Conservation (phyloP, 345 rosid species). For the Populus simonii region DNA sequence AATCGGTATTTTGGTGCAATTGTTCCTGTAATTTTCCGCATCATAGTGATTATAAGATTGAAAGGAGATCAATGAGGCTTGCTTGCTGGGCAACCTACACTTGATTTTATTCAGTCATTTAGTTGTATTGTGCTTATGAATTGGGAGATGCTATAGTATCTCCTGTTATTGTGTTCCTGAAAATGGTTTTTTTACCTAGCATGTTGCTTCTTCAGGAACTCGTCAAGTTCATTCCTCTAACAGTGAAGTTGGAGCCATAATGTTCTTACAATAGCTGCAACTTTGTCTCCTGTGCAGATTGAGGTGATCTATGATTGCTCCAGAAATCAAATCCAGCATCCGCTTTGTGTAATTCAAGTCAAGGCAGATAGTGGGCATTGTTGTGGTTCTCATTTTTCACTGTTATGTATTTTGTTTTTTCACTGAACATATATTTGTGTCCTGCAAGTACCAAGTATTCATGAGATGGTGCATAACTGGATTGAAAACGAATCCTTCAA, state of each 20-base stretch:
- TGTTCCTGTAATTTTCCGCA: not conserved
- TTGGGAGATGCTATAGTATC: not conserved
- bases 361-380: slow-evolving; percentile 14
- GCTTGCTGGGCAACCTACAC: not conserved
- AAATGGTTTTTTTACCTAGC: not conserved
- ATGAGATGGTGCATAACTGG: slow-evolving; percentile 1
- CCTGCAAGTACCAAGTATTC: not conserved
- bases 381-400: slow-evolving; percentile 4
- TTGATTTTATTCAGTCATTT: not conserved
- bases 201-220: not conserved
- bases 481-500: slow-evolving; percentile 2
- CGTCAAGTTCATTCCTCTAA: not conserved
- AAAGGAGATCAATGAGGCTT: not conserved
- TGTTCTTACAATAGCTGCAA: not conserved
- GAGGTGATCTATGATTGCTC: slow-evolving; percentile 13
- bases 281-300: slow-evolving; percentile 18
- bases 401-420: slow-evolving; percentile 13
- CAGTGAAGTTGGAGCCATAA: not conserved
- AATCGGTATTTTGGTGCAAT: not conserved
- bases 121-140: not conserved
- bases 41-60: not conserved
- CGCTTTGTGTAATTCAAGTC: slow-evolving; percentile 6
- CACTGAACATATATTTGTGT: not conserved
- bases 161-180: not conserved
- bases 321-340: slow-evolving; percentile 4